These are phyloP conservation scores for Wickerhamiella pararugosa DNA, from an alignment of 1,139 yeast species.

Conservation along the genomic window DNA sequence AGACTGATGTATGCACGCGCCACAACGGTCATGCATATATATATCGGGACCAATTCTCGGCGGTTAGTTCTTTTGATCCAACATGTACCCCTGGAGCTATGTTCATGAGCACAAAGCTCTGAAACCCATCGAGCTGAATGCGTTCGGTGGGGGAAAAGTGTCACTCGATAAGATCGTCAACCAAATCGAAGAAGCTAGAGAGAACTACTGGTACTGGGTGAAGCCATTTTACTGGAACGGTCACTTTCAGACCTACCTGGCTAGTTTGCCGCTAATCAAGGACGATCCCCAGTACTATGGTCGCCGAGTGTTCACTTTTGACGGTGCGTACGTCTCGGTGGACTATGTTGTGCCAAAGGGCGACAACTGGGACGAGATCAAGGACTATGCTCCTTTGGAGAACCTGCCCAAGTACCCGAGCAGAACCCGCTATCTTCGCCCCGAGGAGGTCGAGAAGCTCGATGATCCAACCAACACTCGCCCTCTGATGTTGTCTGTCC, in stretches of 20 bases:
- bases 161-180: conserved; percentile 30
- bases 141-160: conserved; percentile 18
- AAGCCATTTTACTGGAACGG: conserved; percentile 60
- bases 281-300: conserved; percentile 55
- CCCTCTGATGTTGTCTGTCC: conserved; percentile 59
- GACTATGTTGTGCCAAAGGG: conserved; percentile 56
- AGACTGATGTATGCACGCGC: too few relatives aligned
- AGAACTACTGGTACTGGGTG: conserved; percentile 37
- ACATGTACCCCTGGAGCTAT: conserved; percentile 9
- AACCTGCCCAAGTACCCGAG: conserved; percentile 66
- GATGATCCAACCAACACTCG: conserved; percentile 24
- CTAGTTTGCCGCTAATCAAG: conserved; percentile 38
- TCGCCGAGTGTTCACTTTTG: conserved; percentile 50
- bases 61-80: not conserved
- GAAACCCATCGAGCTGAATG: conserved; percentile 9
- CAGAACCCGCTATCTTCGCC: conserved; percentile 55
- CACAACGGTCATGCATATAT: not conserved
- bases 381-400: conserved; percentile 41
- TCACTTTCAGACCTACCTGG: conserved; percentile 57
- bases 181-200: conserved; percentile 33
- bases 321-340: conserved; percentile 56
- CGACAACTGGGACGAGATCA: conserved; percentile 29
- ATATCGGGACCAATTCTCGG: not conserved
- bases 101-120: conserved; percentile 10
- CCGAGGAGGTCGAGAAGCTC: conserved; percentile 31